Evolutionary conservation across 768 basidiomycete species (phyloP).

Genomic region (Termitomyces sp.): DNA sequence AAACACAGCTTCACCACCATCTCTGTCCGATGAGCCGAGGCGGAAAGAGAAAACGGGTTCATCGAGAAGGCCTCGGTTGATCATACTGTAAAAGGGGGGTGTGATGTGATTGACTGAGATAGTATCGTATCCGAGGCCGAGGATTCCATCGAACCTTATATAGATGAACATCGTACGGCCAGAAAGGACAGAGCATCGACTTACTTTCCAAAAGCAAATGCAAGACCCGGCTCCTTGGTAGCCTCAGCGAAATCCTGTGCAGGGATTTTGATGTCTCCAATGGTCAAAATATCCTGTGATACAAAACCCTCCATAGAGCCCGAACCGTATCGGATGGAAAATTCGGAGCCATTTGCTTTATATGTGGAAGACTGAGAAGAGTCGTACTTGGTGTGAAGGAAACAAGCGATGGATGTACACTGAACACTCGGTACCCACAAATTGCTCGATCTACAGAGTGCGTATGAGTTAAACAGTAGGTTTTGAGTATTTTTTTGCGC

Average conservation of each 20-base stretch:
- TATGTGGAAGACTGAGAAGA: conserved; percentile 72
- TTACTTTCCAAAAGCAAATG: conserved; percentile 94
- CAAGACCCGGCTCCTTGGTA: conserved; percentile 91
- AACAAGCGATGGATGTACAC: conserved; percentile 89
- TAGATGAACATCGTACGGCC: neutral
- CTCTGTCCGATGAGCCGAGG: conserved; percentile 76
- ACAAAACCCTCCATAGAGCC: conserved; percentile 97
- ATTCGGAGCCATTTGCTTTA: conserved; percentile 84
- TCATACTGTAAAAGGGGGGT: conserved; percentile 94
- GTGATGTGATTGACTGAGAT: conserved; percentile 91
- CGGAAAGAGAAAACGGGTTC: conserved; percentile 93
- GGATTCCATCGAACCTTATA: conserved; percentile 86
- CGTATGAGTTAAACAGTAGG: neutral
- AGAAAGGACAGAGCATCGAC: conserved; percentile 19
- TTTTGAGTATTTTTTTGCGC: neutral
- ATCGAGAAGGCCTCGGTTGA: conserved; percentile 76
- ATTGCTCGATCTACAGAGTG: conserved; percentile 67
- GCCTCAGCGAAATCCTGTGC: conserved; percentile 92
- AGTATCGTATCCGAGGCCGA: conserved; percentile 92
- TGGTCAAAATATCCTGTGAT: conserved; percentile 71
- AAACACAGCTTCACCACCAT: conserved; percentile 88
- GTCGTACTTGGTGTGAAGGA: conserved; percentile 93
- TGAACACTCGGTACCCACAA: conserved; percentile 85
- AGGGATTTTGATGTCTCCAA: conserved; percentile 77
- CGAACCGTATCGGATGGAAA: conserved; percentile 91